A percentile compares a stretch with the other conserved stretches of the same genome.
Evolutionary conservation across 805 yeast species (phyloP).

Genomic region (Candida railenensis): DNA sequence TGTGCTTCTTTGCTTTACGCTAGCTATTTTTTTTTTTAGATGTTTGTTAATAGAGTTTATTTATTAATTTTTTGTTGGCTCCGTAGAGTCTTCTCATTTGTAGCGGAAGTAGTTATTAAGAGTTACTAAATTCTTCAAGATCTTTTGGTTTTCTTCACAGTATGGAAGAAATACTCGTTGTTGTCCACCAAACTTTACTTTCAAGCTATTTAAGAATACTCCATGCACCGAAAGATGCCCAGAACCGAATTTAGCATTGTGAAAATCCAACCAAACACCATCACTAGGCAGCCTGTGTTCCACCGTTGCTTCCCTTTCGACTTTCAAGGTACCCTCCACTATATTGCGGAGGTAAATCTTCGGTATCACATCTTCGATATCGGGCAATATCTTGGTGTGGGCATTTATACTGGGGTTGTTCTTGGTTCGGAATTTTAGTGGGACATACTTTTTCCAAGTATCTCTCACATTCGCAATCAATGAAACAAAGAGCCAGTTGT

Average conservation of each 20-base stretch:
- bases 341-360: background rate
- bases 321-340: background rate
- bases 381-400: background rate
- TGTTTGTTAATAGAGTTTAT: background rate
- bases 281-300: background rate
- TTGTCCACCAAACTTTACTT: background rate
- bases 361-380: background rate
- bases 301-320: background rate
- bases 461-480: no score
- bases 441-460: conserved; percentile 1
- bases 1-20: background rate
- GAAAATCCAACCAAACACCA: background rate
- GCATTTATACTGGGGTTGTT: background rate
- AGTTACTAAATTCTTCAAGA: background rate
- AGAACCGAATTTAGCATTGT: background rate
- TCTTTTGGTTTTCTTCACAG: background rate
- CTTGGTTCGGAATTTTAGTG: conserved; percentile 1
- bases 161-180: background rate
- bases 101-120: background rate
- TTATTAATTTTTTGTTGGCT: background rate
- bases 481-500: background rate
- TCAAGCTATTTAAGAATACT: background rate
- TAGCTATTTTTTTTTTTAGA: background rate
- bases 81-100: no score
- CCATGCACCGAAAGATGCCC: background rate